These are phyloP conservation scores for Eucalyptus marginata DNA, from an alignment of 345 rosid species.

Conservation along the genomic window DNA sequence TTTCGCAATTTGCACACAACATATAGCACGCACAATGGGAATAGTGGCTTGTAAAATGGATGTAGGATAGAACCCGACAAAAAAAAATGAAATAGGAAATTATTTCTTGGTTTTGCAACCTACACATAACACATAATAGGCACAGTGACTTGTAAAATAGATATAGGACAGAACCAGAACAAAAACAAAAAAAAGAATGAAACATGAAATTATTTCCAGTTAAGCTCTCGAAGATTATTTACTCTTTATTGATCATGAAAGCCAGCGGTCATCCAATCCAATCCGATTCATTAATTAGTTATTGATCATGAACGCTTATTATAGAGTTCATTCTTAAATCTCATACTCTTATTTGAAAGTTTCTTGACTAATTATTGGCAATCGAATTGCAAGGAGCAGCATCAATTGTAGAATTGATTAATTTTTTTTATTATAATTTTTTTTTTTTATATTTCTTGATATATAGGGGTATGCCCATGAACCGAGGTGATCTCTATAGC, in stretches of 20 bases:
- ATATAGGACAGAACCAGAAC: fast-evolving
- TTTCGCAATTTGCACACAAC: too few species aligned
- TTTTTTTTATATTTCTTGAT: neutral
- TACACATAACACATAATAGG: fast-evolving
- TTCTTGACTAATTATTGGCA: neutral
- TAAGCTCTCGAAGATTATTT: neutral
- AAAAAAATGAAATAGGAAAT: too few species aligned
- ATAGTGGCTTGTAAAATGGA: neutral
- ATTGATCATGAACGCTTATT: fast-evolving
- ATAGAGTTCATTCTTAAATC: neutral
- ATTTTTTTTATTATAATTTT: neutral
- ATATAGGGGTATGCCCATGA: slow-evolving; percentile 32
- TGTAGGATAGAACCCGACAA: fast-evolving
- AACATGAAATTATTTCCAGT: fast-evolving
- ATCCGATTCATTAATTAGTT: neutral
- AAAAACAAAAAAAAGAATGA: neutral
- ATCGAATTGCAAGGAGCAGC: neutral
- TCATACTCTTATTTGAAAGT: neutral
- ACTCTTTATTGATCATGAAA: neutral
- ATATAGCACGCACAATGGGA: fast-evolving
- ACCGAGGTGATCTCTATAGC: neutral
- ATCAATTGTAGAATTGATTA: neutral
- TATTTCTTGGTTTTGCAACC: too few species aligned
- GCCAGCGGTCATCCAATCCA: neutral
- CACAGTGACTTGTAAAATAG: neutral